Base-by-base conservation (phyloP, 2,329 filamentous ascomycete species). In the Trichoderma brevicompactum region DNA sequence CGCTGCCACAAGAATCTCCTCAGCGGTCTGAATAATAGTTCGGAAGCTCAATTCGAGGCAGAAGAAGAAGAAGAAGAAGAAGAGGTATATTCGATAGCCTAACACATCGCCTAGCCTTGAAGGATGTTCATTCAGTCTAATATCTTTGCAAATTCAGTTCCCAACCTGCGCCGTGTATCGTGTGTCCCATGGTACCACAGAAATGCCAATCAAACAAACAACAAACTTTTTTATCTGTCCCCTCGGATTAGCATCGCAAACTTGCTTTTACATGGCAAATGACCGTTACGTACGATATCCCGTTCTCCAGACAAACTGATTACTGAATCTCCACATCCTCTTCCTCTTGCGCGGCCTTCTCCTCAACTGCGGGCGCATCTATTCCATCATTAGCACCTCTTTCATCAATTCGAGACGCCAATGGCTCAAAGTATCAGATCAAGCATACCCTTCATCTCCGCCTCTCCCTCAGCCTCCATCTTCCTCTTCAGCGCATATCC, bases 401-500 rank as follows among this genome's bases (percentile, higher is more conserved):
- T 13, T 15, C 38, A 19, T 8, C 43, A 6, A 4, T 2, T 28
- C 23, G 40, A 9, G 15, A 17, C 34, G 15, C 43, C n/a, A 36
- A 2, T 8, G n/a, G 7, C 12, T 8, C 8, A 36, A 38, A 34
- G 12, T 12, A n/a, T 40, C 50, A 38, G 7, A 8, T 17, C n/a
- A 65, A 61, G 59, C 74, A 52, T 52, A 82, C 80, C 80, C 69
- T 81, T 79, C 80, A 83, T 84, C 71, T 74, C 80, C 3, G 80
- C 79, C 68, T 82, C 82, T 12, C 82, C 83, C 46, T 80, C 81
- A 1, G 74, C 79, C 68, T 80, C 83, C 73, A 80, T 80, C 75
- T 82, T 84, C 66, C 85, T 77, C 78, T 81, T 80, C 64, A 85
- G 64, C 17, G 83, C 84, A 69, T 86, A 78, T 2, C 77, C 79